Base-by-base conservation (phyloP, 2,329 filamentous ascomycete species). In the Cryphonectria japonica region DNA sequence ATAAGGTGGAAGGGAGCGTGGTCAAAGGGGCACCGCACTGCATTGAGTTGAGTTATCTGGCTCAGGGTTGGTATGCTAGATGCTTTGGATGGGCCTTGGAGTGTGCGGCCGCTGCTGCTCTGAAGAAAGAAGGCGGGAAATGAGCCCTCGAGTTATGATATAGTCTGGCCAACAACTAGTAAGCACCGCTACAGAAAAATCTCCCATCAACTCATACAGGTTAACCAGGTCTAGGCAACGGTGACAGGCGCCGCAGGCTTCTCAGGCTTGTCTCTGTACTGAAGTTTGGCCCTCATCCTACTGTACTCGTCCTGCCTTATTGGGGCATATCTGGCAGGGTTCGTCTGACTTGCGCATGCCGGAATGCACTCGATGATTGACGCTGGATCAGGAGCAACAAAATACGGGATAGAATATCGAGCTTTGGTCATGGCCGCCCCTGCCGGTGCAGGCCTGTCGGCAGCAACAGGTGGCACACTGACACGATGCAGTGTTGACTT, bases 331-430 rank as follows among this genome's bases (percentile, higher is more conserved):
- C 84, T 86, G 14, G 83, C 78, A 0, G 83, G 82, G 50, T 83
- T 80, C 0, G 76, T 75, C 34, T 79, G 78, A n/a, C 79, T 79
- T 7, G 78, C 78, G 74, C 83, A 86, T 14, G 82, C 82, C 0
- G 82, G 79, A 52, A 89, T 80, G 72, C 84, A 86, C 74, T 87
- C 84, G 69, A 89, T 85, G 19, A 85, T 73, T 1, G 83, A 79
- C 57, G 82, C 79, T 0, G 82, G 79, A 73, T 87, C 83, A 0
- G 87, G 85, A 7, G 81, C 79, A 50, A 89, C 81, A 72, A 89
- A 89, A 75, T 88, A 89, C 0, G 87, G 86, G 68, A 89, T 89
- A 3, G 87, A 89, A 71, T 86, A 88, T 14, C 86, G 80, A 16
- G 84, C 80, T 29, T 66, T 67, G 2, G 72, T 73, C 65, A 73